Evolutionary conservation across 331 rosid genomes (phyloP).

Genomic region (Acacia pycnantha): DNA sequence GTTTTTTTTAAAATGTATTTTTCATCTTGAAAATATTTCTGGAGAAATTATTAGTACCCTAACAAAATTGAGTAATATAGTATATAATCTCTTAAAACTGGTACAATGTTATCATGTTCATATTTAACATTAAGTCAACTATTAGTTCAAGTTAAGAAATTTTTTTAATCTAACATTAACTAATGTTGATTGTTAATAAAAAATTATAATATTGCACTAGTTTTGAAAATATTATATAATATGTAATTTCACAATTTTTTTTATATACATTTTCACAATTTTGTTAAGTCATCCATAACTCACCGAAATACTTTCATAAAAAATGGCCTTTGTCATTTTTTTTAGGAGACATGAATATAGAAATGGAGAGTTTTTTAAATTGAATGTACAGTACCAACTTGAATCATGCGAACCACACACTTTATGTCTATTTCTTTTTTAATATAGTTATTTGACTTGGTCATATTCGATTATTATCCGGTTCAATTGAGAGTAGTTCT

Average conservation of each 20-base stretch:
- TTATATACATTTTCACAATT: not conserved
- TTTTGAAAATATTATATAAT: not conserved
- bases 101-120: not conserved
- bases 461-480: too few species aligned
- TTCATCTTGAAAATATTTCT: not conserved
- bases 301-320: not conserved
- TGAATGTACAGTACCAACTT: not conserved
- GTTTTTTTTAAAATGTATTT: too few species aligned
- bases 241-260: too few species aligned
- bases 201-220: not conserved
- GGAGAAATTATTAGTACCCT: not conserved
- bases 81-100: not conserved
- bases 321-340: not conserved
- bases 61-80: not conserved
- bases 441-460: too few species aligned
- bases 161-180: not conserved
- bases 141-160: not conserved
- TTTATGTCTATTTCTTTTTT: not conserved
- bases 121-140: not conserved
- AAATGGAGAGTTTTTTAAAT: not conserved
- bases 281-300: not conserved
- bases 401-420: not conserved
- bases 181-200: not conserved
- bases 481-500: fast-evolving
- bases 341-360: not conserved